Evolutionary conservation across 352 stramenopile species (phyloP).

Genomic region (Phytophthora pluvialis): DNA sequence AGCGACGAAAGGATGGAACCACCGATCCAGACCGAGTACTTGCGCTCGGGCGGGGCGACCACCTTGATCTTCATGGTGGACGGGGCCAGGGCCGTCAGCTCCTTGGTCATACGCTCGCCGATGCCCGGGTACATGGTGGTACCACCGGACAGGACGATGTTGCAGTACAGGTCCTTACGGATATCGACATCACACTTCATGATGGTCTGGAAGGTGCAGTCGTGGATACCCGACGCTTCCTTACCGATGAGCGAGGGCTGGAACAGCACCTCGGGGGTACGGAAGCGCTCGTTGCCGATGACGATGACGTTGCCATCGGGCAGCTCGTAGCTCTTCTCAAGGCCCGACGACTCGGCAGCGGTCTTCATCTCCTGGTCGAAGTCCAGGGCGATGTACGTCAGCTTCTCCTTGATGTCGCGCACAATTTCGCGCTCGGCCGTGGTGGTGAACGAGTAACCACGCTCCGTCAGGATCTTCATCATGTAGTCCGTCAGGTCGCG

Average conservation of each 20-base stretch:
- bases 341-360: constrained; percentile 59
- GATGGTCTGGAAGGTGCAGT: constrained; percentile 76
- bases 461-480: constrained; percentile 97
- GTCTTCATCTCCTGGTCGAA: constrained; percentile 96
- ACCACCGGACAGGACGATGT: constrained; percentile 97
- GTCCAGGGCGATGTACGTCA: constrained; percentile 96
- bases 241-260: constrained; percentile 93
- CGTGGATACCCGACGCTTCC: constrained; percentile 87
- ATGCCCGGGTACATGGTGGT: constrained; percentile 97
- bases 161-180: constrained; percentile 94
- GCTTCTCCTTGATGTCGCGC: constrained; percentile 97
- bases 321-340: constrained; percentile 97
- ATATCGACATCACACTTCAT: constrained; percentile 94
- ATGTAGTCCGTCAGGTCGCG: constrained; percentile 96
- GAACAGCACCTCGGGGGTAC: constrained; percentile 96
- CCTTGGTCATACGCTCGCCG: constrained; percentile 94
- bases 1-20: constrained; percentile 96
- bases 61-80: constrained; percentile 97
- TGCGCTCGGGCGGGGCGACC: constrained; percentile 90
- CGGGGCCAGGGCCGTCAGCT: constrained; percentile 90
- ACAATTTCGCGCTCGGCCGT: constrained; percentile 96
- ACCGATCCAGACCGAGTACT: constrained; percentile 98
- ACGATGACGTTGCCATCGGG: constrained; percentile 98
- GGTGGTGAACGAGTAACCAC: constrained; percentile 95
- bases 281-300: constrained; percentile 96